These are phyloP conservation scores for Volvox reticuliferus DNA, from an alignment of 139 green algal genomes.

Conservation along the genomic window DNA sequence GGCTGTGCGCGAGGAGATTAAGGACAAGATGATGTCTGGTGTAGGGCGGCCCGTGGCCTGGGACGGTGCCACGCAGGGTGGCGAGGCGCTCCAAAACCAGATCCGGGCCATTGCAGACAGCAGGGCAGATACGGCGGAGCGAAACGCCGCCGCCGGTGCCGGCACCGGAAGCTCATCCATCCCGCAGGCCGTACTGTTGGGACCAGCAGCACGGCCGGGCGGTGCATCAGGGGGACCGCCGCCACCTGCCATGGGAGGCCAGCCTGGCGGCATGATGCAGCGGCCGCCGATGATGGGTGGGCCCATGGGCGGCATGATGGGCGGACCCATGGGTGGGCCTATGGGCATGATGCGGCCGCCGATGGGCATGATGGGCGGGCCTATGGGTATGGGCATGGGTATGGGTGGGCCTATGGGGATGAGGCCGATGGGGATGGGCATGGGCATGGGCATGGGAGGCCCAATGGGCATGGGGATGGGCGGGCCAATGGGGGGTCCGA, in stretches of 20 bases:
- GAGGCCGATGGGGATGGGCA: constrained; percentile 48
- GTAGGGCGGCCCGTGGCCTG: constrained; percentile 70
- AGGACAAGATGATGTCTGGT: constrained; percentile 82
- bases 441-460: constrained; percentile 3
- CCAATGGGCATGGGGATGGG: constrained; percentile 31
- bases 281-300: constrained; percentile 17
- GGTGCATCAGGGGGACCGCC: neutral
- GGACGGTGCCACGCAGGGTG: constrained; percentile 69
- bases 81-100: constrained; percentile 57
- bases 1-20: constrained; percentile 74
- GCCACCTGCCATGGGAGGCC: constrained; percentile 26
- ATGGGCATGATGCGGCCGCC: constrained; percentile 28
- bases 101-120: constrained; percentile 58
- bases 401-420: constrained; percentile 47
- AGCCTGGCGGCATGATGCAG: constrained; percentile 8
- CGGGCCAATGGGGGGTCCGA: constrained; percentile 8
- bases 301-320: neutral
- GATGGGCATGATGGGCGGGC: neutral
- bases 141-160: constrained; percentile 1
- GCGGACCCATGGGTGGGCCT: constrained; percentile 22
- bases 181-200: constrained; percentile 5
- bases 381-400: constrained; percentile 37
- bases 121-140: constrained; percentile 35
- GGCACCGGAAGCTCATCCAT: neutral
- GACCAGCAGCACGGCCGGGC: constrained; percentile 27